These are phyloP conservation scores for Arxiozyma bovina DNA, from an alignment of 1,139 yeast species.

Conservation along the genomic window DNA sequence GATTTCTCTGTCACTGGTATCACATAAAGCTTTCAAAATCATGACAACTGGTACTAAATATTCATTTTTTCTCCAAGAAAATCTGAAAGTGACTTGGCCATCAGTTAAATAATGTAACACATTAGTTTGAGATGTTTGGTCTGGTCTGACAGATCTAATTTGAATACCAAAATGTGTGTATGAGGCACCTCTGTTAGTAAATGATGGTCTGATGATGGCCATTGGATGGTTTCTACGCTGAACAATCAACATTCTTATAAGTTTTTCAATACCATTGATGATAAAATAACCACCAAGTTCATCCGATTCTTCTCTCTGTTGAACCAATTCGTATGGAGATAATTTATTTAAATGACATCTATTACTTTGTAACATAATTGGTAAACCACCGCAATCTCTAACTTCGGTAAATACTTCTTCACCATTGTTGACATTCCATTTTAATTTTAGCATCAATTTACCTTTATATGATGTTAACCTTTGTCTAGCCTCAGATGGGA, in stretches of 20 bases:
- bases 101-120: slow-evolving; percentile 91
- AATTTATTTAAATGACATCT: slow-evolving; percentile 82
- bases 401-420: slow-evolving; percentile 67
- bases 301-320: slow-evolving; percentile 80
- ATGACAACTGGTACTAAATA: slow-evolving; percentile 87
- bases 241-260: slow-evolving; percentile 93
- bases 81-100: slow-evolving; percentile 93
- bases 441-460: slow-evolving; percentile 63
- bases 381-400: slow-evolving; percentile 87
- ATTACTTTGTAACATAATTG: slow-evolving; percentile 82
- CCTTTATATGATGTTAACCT: slow-evolving; percentile 72
- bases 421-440: slow-evolving; percentile 80
- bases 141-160: slow-evolving; percentile 89
- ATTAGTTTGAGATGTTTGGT: slow-evolving; percentile 94
- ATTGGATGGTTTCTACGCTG: slow-evolving; percentile 96
- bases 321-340: slow-evolving; percentile 74
- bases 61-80: slow-evolving; percentile 95
- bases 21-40: slow-evolving; percentile 83
- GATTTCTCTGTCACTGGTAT: slow-evolving; percentile 88
- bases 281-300: slow-evolving; percentile 95
- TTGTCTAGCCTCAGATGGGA: slow-evolving; percentile 87
- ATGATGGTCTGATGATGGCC: slow-evolving; percentile 94
- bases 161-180: slow-evolving; percentile 90
- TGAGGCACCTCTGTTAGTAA: slow-evolving; percentile 85
- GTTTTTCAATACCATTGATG: slow-evolving; percentile 93